These are phyloP conservation scores for Aphanocladium album DNA, from an alignment of 2,329 filamentous ascomycete species.

Conservation along the genomic window DNA sequence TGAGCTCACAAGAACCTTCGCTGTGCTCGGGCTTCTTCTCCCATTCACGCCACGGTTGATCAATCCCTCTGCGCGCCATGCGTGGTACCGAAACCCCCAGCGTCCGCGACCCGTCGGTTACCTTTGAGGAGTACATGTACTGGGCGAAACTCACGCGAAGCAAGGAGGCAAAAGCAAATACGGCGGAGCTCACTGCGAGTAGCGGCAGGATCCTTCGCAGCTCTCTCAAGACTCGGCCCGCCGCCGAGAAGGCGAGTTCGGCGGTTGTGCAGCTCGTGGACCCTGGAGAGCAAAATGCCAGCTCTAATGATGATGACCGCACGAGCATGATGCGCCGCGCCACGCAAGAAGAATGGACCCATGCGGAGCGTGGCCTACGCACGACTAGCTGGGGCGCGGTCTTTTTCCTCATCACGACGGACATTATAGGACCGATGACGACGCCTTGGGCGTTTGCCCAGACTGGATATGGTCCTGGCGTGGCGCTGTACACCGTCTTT, in stretches of 20 bases:
- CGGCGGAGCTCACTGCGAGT: neutral
- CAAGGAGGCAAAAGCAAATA: slow-evolving; percentile 13
- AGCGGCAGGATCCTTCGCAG: neutral
- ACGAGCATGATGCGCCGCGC: neutral
- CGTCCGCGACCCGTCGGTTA: slow-evolving; percentile 3
- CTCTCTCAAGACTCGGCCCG: neutral
- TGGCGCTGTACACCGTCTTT: neutral
- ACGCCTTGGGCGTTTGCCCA: slow-evolving; percentile 24
- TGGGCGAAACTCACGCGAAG: slow-evolving; percentile 18
- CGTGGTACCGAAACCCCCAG: too few species aligned
- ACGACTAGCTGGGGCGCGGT: slow-evolving; percentile 41
- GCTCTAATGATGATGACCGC: neutral
- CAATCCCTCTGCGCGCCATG: too few species aligned
- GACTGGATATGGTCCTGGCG: neutral
- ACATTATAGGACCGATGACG: slow-evolving; percentile 40
- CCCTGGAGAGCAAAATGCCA: neutral
- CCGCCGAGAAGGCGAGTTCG: neutral
- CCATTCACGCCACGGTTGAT: too few species aligned
- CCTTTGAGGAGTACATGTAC: slow-evolving; percentile 20
- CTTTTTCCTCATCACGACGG: slow-evolving; percentile 46
- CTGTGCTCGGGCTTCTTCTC: too few species aligned
- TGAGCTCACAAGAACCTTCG: too few species aligned
- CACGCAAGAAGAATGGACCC: slow-evolving; percentile 34
- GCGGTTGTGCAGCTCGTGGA: neutral
- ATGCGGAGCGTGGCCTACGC: slow-evolving; percentile 39